Percentiles rank a stretch among this genome's conserved stretches.
These are phyloP conservation scores for Tricladium varicosporioides DNA, from an alignment of 2,329 filamentous ascomycete species.

Conservation along the genomic window DNA sequence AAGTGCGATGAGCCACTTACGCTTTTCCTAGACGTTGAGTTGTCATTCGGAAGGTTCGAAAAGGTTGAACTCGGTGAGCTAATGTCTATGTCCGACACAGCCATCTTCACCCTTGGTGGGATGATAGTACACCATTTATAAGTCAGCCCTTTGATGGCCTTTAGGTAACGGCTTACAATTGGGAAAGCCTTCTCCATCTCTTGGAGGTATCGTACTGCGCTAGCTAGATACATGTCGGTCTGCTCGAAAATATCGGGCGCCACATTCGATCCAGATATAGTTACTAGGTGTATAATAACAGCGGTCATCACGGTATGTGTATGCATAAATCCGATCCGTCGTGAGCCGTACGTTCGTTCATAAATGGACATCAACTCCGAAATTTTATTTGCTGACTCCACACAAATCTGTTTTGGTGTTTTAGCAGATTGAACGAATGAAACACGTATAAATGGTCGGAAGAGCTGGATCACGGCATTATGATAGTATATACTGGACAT, in stretches of 20 bases:
- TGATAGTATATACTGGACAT: conserved; percentile 63
- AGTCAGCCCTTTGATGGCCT: conserved; percentile 9
- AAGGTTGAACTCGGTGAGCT: background rate
- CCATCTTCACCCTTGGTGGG: background rate
- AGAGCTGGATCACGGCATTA: conserved; percentile 64
- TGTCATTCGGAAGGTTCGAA: background rate
- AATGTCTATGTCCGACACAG: conserved; percentile 6
- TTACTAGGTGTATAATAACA: conserved; percentile 23
- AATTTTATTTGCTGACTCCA: conserved; percentile 31
- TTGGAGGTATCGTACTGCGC: conserved; percentile 9
- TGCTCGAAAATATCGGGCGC: background rate
- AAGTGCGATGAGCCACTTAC: background rate
- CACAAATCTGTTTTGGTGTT: conserved; percentile 25
- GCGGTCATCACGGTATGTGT: conserved; percentile 25
- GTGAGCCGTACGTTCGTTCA: conserved; percentile 22
- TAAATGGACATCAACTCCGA: conserved; percentile 27
- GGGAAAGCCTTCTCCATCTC: conserved; percentile 8
- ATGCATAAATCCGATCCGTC: conserved; percentile 20
- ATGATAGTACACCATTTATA: conserved; percentile 12
- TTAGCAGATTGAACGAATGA: conserved; percentile 21
- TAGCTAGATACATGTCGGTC: conserved; percentile 7
- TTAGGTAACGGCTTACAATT: conserved; percentile 10
- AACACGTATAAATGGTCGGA: conserved; percentile 55
- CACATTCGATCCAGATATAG: conserved; percentile 2
- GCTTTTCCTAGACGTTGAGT: no score